A percentile compares a stretch with the other conserved stretches of the same genome.
phyloP scores from a whole-genome alignment of 2,329 filamentous ascomycete species.

The Fusarium sp. region DNA sequence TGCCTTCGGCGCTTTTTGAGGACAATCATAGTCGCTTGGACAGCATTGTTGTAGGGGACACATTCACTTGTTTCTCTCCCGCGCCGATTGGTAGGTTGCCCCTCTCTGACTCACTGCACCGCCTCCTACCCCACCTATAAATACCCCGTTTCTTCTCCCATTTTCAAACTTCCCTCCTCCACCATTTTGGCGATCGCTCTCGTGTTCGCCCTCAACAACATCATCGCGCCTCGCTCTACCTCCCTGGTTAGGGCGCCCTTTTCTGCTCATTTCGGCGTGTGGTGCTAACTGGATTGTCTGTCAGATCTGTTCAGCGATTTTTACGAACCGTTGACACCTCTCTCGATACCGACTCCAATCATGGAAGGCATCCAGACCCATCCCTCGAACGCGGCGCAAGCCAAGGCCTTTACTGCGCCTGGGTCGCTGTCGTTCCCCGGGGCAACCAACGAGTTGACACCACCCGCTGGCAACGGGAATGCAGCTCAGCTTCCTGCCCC shows the following conservation, averaged over 20 bases:
- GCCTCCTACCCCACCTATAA: slow-evolving; percentile 40
- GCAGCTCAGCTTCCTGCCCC: slow-evolving; percentile 46
- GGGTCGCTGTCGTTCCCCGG: slow-evolving; percentile 92
- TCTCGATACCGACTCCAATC: slow-evolving; percentile 50
- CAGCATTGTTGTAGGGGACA: slow-evolving; percentile 74
- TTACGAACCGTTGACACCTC: slow-evolving; percentile 28
- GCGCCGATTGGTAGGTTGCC: slow-evolving; percentile 67
- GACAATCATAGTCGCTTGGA: slow-evolving; percentile 37
- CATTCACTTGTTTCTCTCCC: slow-evolving; percentile 99
- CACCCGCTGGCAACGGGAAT: slow-evolving; percentile 74
- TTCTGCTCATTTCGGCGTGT: slow-evolving; percentile 2
- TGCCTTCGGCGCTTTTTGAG: slow-evolving; percentile 36
- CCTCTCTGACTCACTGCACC: slow-evolving; percentile 39
- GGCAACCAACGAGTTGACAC: slow-evolving; percentile 79
- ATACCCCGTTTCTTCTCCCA: slow-evolving; percentile 38
- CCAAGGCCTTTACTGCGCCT: slow-evolving; percentile 92
- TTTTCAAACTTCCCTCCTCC: slow-evolving; percentile 34
- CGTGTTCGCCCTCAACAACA: slow-evolving; percentile 7
- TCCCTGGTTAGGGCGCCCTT: slow-evolving; percentile 29
- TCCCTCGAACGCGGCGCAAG: slow-evolving; percentile 88
- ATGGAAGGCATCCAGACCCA: slow-evolving; percentile 95
- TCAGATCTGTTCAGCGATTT: slow-evolving; percentile 49
- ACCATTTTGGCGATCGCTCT: slow-evolving; percentile 31
- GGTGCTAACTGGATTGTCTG: slow-evolving; percentile 40
- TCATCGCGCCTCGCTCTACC: slow-evolving; percentile 34